These are phyloP conservation scores for Thyridium curvatum DNA, from an alignment of 2,329 filamentous ascomycete genomes.

Conservation along the genomic window DNA sequence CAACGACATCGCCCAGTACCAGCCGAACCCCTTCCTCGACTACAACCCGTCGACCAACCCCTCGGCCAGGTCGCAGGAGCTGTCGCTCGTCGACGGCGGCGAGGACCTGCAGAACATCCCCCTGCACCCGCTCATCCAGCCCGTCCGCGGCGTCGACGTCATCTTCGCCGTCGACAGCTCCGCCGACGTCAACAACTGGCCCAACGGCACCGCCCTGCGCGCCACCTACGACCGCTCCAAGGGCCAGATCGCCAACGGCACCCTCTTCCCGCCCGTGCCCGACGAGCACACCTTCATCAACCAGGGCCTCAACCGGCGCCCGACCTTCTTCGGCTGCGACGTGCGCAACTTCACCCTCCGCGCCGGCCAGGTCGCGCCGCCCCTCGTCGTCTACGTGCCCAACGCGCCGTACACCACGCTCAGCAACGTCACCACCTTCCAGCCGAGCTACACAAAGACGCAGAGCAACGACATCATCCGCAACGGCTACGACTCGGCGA, in stretches of 20 bases:
- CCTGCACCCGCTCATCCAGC: constrained; percentile 43
- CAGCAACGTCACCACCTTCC: constrained; percentile 77
- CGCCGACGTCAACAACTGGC: constrained; percentile 55
- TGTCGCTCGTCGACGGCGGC: constrained; percentile 45
- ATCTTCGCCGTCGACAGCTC: constrained; percentile 60
- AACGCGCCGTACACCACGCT: constrained; percentile 72
- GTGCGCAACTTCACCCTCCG: constrained; percentile 21
- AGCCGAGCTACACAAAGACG: constrained; percentile 53
- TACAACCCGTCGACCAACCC: constrained; percentile 37
- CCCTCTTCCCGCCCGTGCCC: constrained; percentile 53
- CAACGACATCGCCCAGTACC: constrained; percentile 45
- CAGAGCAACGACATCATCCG: constrained; percentile 74
- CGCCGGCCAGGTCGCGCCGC: constrained; percentile 11
- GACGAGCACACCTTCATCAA: constrained; percentile 49
- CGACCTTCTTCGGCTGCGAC: constrained; percentile 59
- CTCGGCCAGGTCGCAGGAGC: constrained; percentile 23
- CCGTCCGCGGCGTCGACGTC: constrained; percentile 49
- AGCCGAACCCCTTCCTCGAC: constrained; percentile 53
- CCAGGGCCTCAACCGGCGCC: constrained; percentile 50
- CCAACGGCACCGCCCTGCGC: constrained; percentile 52
- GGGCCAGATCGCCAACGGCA: constrained; percentile 40
- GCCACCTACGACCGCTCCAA: constrained; percentile 51
- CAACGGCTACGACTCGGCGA: constrained; percentile 82
- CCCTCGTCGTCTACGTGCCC: constrained; percentile 61
- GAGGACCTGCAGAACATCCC: constrained; percentile 43